A percentile compares a stretch with the other conserved stretches of the same genome.
Evolutionary conservation across 768 basidiomycete genomes (phyloP).

Genomic region (Lenzites betulinus): DNA sequence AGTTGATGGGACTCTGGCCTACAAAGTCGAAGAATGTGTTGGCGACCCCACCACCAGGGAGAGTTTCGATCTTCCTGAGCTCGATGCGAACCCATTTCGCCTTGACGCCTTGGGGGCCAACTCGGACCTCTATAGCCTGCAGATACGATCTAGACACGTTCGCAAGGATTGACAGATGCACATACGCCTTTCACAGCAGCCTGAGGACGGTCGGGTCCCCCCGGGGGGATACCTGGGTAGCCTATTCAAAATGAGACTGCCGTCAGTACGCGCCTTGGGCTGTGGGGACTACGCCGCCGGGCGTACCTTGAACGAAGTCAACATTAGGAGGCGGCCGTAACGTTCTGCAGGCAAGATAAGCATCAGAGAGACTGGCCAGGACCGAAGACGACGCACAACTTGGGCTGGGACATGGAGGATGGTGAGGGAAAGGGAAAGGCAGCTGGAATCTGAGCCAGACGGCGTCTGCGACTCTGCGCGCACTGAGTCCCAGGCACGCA

Average conservation of each 20-base stretch:
- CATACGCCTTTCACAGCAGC: constrained; percentile 85
- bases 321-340: constrained; percentile 87
- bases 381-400: constrained; percentile 10
- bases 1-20: constrained; percentile 76
- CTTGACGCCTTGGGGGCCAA: constrained; percentile 73
- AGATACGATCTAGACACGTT: constrained; percentile 14
- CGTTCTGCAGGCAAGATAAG: constrained; percentile 47
- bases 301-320: constrained; percentile 81
- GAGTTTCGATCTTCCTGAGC: constrained; percentile 85
- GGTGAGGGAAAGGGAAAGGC: constrained; percentile 12
- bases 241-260: constrained; percentile 45
- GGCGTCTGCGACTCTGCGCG: constrained; percentile 8
- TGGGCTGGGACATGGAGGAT: constrained; percentile 21
- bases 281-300: constrained; percentile 3
- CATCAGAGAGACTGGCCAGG: background rate
- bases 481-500: constrained; percentile 21
- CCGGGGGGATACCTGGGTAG: constrained; percentile 88
- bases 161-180: constrained; percentile 25
- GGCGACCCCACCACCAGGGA: constrained; percentile 66
- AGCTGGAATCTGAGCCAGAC: background rate
- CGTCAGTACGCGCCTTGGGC: constrained; percentile 1
- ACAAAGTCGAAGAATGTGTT: constrained; percentile 81
- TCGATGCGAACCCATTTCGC: constrained; percentile 93
- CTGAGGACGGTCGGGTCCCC: constrained; percentile 71
- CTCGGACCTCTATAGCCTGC: constrained; percentile 85